A percentile compares a stretch with the other conserved stretches of the same genome.
These are phyloP conservation scores for Fomitopsis pinicola DNA, from an alignment of 1,284 basidiomycete species.

Conservation along the genomic window DNA sequence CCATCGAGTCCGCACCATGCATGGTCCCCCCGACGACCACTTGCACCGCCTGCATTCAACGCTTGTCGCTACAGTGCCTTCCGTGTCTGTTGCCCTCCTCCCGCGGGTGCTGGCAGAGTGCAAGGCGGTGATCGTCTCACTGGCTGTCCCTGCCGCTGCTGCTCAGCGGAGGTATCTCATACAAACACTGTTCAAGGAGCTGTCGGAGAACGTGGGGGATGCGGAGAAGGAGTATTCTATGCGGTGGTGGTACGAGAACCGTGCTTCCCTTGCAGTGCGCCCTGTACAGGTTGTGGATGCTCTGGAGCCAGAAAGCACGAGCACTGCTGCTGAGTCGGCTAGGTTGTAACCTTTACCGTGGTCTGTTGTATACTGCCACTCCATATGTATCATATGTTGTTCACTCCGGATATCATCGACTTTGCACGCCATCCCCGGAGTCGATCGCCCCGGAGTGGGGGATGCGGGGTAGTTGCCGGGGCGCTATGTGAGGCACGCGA, in stretches of 20 bases:
- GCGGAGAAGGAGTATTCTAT: conserved; percentile 60
- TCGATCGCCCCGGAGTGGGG: background rate
- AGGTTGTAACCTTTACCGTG: background rate
- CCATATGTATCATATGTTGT: too few relatives aligned
- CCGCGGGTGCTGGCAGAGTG: conserved; percentile 48
- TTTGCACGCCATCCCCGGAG: too few relatives aligned
- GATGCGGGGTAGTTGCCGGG: background rate
- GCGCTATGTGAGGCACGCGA: background rate
- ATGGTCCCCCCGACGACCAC: conserved; percentile 23
- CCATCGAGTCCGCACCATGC: conserved; percentile 1
- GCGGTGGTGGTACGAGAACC: conserved; percentile 59
- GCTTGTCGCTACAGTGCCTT: conserved; percentile 55
- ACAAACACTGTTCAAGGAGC: conserved; percentile 52
- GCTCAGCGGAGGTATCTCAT: conserved; percentile 42
- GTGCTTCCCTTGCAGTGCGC: conserved; percentile 15
- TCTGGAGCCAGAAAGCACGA: background rate
- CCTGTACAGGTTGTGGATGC: background rate
- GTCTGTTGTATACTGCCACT: too few relatives aligned
- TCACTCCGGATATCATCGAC: too few relatives aligned
- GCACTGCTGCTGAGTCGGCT: background rate
- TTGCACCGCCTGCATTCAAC: conserved; percentile 52
- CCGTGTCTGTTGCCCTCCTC: conserved; percentile 51
- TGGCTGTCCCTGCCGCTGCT: background rate
- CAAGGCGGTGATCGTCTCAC: conserved; percentile 28
- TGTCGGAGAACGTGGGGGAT: conserved; percentile 60